A percentile compares a stretch with the other conserved stretches of the same genome.
These are phyloP conservation scores for Fusarium sp. DNA, from an alignment of 2,329 filamentous ascomycete species.

Conservation along the genomic window DNA sequence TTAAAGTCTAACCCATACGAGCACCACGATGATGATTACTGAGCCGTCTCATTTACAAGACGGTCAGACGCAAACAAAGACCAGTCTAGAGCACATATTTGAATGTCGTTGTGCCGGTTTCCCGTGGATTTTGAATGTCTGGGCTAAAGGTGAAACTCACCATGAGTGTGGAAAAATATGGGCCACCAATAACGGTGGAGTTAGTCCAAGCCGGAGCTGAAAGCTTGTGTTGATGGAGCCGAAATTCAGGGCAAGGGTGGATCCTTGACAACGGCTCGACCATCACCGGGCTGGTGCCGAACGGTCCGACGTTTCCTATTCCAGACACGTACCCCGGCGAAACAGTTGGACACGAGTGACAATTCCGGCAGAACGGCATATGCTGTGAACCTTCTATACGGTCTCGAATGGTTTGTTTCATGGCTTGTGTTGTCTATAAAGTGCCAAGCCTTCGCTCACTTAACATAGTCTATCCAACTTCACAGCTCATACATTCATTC, in stretches of 20 bases:
- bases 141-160: conserved; percentile 27
- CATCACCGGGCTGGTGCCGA: conserved; percentile 4
- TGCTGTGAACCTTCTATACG: not conserved
- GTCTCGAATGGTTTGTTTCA: not conserved
- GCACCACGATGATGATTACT: not conserved
- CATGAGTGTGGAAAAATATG: conserved; percentile 18
- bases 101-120: conserved; percentile 14
- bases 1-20: not conserved
- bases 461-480: not conserved
- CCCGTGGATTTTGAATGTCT: conserved; percentile 4
- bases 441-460: not conserved
- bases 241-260: conserved; percentile 19
- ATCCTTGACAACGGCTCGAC: not conserved
- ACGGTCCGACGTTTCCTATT: conserved; percentile 19
- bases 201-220: not conserved
- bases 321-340: not conserved
- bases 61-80: not conserved
- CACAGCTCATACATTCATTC: conserved; percentile 1
- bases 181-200: conserved; percentile 27
- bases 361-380: conserved; percentile 25
- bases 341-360: not conserved
- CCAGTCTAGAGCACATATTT: not conserved
- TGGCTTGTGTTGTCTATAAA: not conserved
- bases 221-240: not conserved
- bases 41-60: not conserved